These are phyloP conservation scores for Furcasterigmium sp. DNA, from an alignment of 2,329 filamentous ascomycete species.

Conservation along the genomic window DNA sequence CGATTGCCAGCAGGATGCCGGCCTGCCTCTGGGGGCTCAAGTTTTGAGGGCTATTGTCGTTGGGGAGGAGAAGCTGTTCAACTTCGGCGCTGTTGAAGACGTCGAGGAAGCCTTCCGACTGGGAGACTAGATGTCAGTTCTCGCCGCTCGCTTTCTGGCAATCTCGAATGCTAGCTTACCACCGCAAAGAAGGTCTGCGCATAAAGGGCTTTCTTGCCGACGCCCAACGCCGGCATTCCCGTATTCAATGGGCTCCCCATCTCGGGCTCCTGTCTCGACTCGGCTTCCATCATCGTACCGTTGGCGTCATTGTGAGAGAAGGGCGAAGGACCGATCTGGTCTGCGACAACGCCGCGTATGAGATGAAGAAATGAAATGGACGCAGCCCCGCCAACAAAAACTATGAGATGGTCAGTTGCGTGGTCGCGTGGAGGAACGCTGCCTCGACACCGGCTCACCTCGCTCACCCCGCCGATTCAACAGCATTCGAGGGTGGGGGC, in stretches of 20 bases:
- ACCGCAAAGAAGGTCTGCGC: not conserved
- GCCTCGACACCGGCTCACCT: slow-evolving; percentile 25
- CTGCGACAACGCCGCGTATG: slow-evolving; percentile 40
- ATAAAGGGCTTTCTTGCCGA: not conserved
- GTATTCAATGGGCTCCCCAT: not conserved
- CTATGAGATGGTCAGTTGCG: slow-evolving; percentile 16
- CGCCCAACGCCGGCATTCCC: not conserved
- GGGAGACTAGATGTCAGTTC: not conserved
- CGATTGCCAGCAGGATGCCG: slow-evolving; percentile 35
- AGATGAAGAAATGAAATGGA: slow-evolving; percentile 52
- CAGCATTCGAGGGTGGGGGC: slow-evolving; percentile 34
- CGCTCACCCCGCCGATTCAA: slow-evolving; percentile 46
- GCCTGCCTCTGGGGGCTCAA: slow-evolving; percentile 7
- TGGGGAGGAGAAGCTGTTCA: slow-evolving; percentile 15
- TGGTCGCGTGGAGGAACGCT: too few relatives aligned
- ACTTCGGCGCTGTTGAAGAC: slow-evolving; percentile 22
- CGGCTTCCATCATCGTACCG: slow-evolving; percentile 48
- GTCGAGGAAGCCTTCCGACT: slow-evolving; percentile 28
- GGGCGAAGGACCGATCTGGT: slow-evolving; percentile 47
- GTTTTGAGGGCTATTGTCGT: not conserved
- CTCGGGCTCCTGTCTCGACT: slow-evolving; percentile 11
- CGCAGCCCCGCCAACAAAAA: slow-evolving; percentile 43
- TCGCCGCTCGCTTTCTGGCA: too few relatives aligned
- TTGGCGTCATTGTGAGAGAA: slow-evolving; percentile 46
- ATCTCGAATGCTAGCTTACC: too few relatives aligned